Evolutionary conservation across 176 grass and related monocot species (phyloP).

Genomic region (Luzula sylvatica): DNA sequence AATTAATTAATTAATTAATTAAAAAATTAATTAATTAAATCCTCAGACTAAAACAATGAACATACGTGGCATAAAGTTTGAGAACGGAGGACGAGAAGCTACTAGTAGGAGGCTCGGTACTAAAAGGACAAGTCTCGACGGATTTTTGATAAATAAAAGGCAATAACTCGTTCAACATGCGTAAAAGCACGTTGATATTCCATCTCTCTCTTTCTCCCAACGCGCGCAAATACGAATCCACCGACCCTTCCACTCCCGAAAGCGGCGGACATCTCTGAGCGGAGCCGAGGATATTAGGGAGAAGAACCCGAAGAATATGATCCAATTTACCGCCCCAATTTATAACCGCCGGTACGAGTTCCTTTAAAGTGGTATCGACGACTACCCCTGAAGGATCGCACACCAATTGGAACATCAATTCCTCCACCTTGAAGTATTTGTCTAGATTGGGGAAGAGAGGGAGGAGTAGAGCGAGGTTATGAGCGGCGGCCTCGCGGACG

Average conservation of each 20-base stretch:
- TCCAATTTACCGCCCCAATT: conserved; percentile 92
- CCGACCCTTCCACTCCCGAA: conserved; percentile 89
- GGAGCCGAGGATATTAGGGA: conserved; percentile 69
- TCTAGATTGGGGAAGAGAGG: conserved; percentile 81
- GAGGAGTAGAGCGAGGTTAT: conserved; percentile 82
- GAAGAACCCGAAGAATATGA: conserved; percentile 72
- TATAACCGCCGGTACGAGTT: conserved; percentile 81
- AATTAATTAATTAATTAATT: conserved; percentile 15
- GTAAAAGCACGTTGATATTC: conserved; percentile 84
- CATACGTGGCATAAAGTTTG: conserved; percentile 58
- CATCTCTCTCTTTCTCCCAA: conserved; percentile 82
- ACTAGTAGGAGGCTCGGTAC: conserved; percentile 23
- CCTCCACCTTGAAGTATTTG: conserved; percentile 98
- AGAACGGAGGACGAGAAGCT: conserved; percentile 57
- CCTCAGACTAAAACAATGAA: not conserved
- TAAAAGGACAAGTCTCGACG: conserved; percentile 65
- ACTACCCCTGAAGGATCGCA: conserved; percentile 82
- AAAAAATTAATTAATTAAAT: not conserved
- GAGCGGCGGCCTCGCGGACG: conserved; percentile 85
- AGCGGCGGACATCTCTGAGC: conserved; percentile 84
- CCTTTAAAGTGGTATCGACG: conserved; percentile 70
- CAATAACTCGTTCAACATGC: conserved; percentile 70
- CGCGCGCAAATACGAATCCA: conserved; percentile 76
- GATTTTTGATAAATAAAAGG: conserved; percentile 75
- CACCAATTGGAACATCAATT: conserved; percentile 87